Conservation (phyloP, 164 flowering plant genomes). For the Nymphaea thermarum region DNA sequence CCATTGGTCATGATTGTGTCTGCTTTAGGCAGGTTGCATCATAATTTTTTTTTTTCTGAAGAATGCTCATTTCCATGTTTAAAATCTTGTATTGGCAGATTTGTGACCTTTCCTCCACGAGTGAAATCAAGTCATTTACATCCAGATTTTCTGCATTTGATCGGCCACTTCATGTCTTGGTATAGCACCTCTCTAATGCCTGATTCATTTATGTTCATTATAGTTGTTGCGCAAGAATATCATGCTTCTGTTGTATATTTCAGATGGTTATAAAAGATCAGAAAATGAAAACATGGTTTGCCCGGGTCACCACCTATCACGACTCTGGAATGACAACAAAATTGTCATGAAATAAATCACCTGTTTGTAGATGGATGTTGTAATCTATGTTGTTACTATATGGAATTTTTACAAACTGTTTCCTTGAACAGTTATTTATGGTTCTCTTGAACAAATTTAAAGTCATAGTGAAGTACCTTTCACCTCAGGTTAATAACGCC, state of each 20-base stretch:
- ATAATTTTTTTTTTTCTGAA: neutral
- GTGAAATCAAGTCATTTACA: constrained; percentile 72
- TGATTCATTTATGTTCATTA: neutral
- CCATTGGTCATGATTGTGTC: too few relatives aligned
- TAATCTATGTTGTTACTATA: neutral
- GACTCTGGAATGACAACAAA: neutral
- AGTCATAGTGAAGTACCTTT: neutral
- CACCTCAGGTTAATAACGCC: constrained; percentile 83
- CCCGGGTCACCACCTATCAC: neutral
- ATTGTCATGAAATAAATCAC: neutral
- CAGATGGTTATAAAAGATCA: too few relatives aligned
- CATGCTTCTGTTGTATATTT: neutral
- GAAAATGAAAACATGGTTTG: neutral
- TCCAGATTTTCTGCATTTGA: constrained; percentile 54
- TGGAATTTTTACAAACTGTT: too few relatives aligned
- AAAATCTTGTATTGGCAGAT: constrained; percentile 39
- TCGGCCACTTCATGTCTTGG: constrained; percentile 76
- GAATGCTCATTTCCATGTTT: constrained; percentile 1
- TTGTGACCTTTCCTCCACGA: constrained; percentile 83
- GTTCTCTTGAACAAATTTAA: neutral
- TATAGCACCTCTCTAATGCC: constrained; percentile 10
- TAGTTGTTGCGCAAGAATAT: neutral
- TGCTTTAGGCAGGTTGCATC: too few relatives aligned
- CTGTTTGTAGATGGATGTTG: neutral
- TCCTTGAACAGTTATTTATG: neutral